These are phyloP conservation scores for Solanum sitiens DNA, from an alignment of 257 asterid species.

Conservation along the genomic window DNA sequence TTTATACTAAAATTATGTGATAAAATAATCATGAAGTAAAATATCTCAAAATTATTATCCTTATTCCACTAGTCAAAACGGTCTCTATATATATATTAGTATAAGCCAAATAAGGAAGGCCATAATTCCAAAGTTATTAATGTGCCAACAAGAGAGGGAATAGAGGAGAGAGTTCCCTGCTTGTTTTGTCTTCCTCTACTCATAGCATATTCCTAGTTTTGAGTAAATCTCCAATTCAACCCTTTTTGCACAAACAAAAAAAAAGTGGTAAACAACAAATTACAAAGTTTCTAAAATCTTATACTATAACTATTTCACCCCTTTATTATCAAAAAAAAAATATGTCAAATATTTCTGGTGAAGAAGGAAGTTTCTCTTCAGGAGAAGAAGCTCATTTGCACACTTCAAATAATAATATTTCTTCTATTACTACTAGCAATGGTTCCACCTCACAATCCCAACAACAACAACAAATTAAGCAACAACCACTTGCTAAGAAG, in stretches of 20 bases:
- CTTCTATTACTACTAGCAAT: constrained; percentile 9
- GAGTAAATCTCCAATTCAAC: neutral
- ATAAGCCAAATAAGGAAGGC: constrained; percentile 56
- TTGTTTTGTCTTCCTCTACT: constrained; percentile 22
- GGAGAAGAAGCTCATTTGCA: constrained; percentile 17
- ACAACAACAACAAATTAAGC: constrained; percentile 8
- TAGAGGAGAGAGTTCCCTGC: constrained; percentile 30
- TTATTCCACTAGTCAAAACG: neutral
- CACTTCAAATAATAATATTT: neutral
- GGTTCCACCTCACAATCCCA: constrained; percentile 22
- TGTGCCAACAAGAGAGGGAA: constrained; percentile 1
- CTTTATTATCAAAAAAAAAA: neutral
- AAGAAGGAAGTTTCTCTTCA: constrained; percentile 41
- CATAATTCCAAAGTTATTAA: neutral
- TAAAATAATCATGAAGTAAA: neutral
- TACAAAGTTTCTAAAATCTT: neutral
- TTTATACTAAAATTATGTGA: neutral
- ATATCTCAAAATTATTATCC: neutral
- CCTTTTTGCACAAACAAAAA: neutral
- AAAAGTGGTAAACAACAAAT: neutral
- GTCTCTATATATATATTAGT: constrained; percentile 24
- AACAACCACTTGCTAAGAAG: constrained; percentile 20
- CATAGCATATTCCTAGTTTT: constrained; percentile 10
- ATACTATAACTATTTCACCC: neutral
- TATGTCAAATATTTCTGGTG: constrained; percentile 26